These are phyloP conservation scores for Globisporangium okanoganense DNA, from an alignment of 352 stramenopile species.

Conservation along the genomic window DNA sequence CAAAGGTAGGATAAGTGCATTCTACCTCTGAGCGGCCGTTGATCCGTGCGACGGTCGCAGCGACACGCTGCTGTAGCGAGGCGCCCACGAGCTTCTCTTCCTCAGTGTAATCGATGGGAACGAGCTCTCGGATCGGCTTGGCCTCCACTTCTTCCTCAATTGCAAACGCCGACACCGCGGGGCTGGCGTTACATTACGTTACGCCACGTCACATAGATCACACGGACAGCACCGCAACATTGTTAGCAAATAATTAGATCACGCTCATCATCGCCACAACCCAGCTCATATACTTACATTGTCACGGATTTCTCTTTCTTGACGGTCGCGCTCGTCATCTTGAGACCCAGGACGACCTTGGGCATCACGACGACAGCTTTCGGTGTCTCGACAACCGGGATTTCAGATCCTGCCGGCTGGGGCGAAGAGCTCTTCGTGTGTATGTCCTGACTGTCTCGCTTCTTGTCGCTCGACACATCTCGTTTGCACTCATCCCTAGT, in stretches of 20 bases:
- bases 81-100: constrained; percentile 30
- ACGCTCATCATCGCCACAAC: too few relatives aligned
- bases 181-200: neutral
- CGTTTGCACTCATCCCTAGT: neutral
- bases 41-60: constrained; percentile 31
- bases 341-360: constrained; percentile 52
- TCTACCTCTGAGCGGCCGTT: constrained; percentile 30
- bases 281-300: constrained; percentile 18
- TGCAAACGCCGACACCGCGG: constrained; percentile 24
- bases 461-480: neutral
- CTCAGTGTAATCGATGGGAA: constrained; percentile 50
- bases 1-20: neutral
- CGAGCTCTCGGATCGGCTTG: constrained; percentile 40
- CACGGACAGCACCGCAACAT: neutral
- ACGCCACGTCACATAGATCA: neutral
- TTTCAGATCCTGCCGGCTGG: neutral
- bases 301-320: constrained; percentile 37
- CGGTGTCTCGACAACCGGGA: neutral
- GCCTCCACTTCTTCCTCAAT: constrained; percentile 33
- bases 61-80: constrained; percentile 23
- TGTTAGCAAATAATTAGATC: neutral
- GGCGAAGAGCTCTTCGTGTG: neutral
- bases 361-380: constrained; percentile 13
- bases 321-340: constrained; percentile 17
- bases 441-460: neutral